phyloP scores from a whole-genome alignment of 192 early-diverging fungal species.

The Backusella parvicylindrica region DNA sequence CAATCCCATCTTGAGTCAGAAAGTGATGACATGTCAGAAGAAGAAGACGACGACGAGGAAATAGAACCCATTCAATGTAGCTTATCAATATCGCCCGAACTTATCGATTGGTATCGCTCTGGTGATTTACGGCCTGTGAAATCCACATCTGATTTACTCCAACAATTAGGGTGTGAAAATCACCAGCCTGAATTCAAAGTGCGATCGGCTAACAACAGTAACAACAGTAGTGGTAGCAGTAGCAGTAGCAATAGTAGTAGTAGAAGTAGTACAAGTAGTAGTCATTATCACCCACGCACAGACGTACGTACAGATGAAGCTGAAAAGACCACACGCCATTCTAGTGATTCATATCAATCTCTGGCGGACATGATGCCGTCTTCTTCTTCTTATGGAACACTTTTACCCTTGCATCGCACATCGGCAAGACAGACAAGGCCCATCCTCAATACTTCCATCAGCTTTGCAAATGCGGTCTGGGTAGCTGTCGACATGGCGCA shows the following conservation, averaged over 20 bases:
- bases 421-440: background rate
- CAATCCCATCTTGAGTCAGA: background rate
- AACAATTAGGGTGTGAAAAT: background rate
- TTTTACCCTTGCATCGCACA: background rate
- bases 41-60: background rate
- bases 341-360: conserved; percentile 3
- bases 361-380: conserved; percentile 3
- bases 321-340: background rate
- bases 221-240: background rate
- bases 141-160: background rate
- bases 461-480: background rate
- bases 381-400: background rate
- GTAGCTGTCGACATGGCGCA: conserved; percentile 1
- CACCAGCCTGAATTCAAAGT: background rate
- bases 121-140: background rate
- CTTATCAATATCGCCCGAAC: conserved; percentile 7
- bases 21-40: background rate
- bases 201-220: background rate
- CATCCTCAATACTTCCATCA: background rate
- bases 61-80: background rate
- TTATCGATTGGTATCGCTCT: conserved; percentile 9
- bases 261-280: background rate
- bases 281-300: background rate
- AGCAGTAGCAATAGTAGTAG: background rate
- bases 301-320: background rate